These are phyloP conservation scores for Lupinus albus DNA, from an alignment of 306 rosid genomes.

Conservation along the genomic window DNA sequence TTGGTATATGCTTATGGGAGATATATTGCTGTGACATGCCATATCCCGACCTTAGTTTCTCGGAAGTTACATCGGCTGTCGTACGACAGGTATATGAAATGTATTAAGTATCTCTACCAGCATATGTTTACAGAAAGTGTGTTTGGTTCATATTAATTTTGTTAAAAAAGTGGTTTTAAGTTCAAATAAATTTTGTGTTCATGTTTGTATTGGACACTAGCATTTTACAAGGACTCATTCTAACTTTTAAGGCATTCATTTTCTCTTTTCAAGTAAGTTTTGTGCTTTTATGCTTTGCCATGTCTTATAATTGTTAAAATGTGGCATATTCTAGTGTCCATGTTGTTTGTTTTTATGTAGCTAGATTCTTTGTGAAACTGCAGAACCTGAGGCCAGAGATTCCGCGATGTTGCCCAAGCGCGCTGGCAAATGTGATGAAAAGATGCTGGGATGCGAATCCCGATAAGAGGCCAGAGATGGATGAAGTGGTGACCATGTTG, in stretches of 20 bases:
- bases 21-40: slow-evolving; percentile 99
- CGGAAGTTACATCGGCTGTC: slow-evolving; percentile 94
- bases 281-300: too few relatives aligned
- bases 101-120: slow-evolving; percentile 25
- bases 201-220: background rate
- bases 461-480: slow-evolving; percentile 96
- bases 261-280: too few relatives aligned
- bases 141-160: too few relatives aligned
- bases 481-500: slow-evolving; percentile 84
- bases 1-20: slow-evolving; percentile 97
- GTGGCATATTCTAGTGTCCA: too few relatives aligned
- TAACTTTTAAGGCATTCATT: too few relatives aligned
- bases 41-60: slow-evolving; percentile 94
- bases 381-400: slow-evolving; percentile 98
- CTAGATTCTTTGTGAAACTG: slow-evolving; percentile 38
- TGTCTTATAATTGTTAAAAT: too few relatives aligned
- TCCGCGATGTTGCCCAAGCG: slow-evolving; percentile 98
- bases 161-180: too few relatives aligned
- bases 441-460: slow-evolving; percentile 99
- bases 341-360: slow-evolving; percentile 5
- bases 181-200: background rate
- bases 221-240: too few relatives aligned
- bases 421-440: slow-evolving; percentile 96
- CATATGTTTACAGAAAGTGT: background rate
- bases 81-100: slow-evolving; percentile 75